Evolutionary conservation across 108 stramenopile species (phyloP), one percentile per base, ranked within the genome.

Genomic region (Discostella pseudostelligera): DNA sequence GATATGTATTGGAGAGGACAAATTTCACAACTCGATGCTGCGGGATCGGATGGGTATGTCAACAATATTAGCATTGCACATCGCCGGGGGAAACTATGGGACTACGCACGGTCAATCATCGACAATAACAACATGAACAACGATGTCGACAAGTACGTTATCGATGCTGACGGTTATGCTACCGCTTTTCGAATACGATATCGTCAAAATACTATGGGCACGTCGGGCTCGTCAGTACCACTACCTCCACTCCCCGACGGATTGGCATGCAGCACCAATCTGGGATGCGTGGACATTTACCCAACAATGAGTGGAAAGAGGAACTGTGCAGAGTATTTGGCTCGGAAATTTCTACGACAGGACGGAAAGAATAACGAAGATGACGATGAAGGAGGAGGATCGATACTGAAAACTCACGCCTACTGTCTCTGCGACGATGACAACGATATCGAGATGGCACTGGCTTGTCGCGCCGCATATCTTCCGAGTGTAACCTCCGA

Each of bases 381-480:
- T 28, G 35, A 36, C 11, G 62, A 60, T 26, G 59, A 55, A 25
- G 49, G 22, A 4, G 49, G 12, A n/a, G 4, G 42, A 44, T 26
- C 29, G 29, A 24, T 7, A n/a, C 37, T 87, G 39, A 48, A 57
- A 16, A 60, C 45, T 1, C 72, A 70, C 50, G 69, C 82, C 0
- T 65, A 83, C n/a, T 93, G 88, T 46, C 37, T 93, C 3, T 93
- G 92, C 62, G 92, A 93, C 61, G 92, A 93, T 62, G 92, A 93
- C 71, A 93, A 93, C 70, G 92, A 93, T 65, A 36, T 89, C 19
- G 92, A 93, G 79, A 87, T 93, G 92, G 92, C 92, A 8, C 32
- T 74, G 56, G 84, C 88, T 22, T 89, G 88, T 63, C 56, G 68
- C 16, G 71, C 76, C 26, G 92, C 88, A 8, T 89, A 73, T 61